A percentile compares a stretch with the other conserved stretches of the same genome.
phyloP scores from a whole-genome alignment of 176 grass and related monocot species.

The Microstegium vimineum region DNA sequence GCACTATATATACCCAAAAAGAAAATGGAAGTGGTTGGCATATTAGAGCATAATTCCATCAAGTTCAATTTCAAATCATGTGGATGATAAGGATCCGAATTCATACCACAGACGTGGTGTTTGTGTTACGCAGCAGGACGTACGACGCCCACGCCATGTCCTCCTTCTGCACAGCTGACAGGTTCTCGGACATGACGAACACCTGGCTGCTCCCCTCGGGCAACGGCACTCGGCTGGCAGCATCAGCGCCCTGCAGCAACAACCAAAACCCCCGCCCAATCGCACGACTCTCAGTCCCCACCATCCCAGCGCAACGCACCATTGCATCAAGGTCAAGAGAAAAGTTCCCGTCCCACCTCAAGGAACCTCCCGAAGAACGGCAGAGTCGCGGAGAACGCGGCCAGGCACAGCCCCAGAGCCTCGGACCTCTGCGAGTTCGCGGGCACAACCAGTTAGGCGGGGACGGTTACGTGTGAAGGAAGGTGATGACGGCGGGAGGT shows the following conservation, averaged over 20 bases:
- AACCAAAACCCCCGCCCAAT: background rate
- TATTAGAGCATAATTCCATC: background rate
- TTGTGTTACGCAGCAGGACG: conserved; percentile 73
- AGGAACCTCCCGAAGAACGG: conserved; percentile 85
- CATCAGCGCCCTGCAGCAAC: conserved; percentile 62
- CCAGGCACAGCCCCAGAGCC: conserved; percentile 63
- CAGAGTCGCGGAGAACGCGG: conserved; percentile 71
- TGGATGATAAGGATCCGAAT: background rate
- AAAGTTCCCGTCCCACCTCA: conserved; percentile 41
- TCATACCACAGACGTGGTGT: conserved; percentile 81
- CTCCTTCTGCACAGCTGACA: conserved; percentile 51
- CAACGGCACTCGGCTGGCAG: conserved; percentile 47
- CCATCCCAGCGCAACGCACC: background rate
- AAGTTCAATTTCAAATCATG: background rate
- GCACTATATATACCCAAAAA: background rate
- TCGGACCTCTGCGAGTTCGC: conserved; percentile 67
- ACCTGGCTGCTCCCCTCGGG: conserved; percentile 71
- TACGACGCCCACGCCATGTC: conserved; percentile 85
- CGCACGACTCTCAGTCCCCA: background rate
- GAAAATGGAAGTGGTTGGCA: background rate
- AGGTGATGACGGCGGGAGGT: background rate
- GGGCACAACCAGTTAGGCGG: background rate
- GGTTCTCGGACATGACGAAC: conserved; percentile 66
- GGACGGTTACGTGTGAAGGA: background rate
- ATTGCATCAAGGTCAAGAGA: background rate